Conservation (phyloP, 2,329 filamentous ascomycete genomes). For the Colletotrichum higginsianum region DNA sequence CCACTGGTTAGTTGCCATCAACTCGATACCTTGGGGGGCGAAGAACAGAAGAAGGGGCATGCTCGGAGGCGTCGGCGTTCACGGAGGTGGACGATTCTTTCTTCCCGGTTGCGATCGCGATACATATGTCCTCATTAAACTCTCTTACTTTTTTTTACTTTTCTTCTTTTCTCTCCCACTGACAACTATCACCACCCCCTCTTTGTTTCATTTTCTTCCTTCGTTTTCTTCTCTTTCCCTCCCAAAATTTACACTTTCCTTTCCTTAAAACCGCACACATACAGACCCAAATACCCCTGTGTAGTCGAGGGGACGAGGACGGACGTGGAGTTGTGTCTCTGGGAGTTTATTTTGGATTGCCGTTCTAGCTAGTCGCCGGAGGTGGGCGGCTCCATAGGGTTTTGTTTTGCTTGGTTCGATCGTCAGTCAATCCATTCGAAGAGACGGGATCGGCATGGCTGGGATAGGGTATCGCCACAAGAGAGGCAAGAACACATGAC, state of each 20-base stretch:
- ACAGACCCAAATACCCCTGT: not conserved
- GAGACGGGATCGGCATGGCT: not conserved
- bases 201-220: not conserved
- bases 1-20: not conserved
- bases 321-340: not conserved
- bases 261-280: not conserved
- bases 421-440: too few relatives aligned
- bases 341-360: not conserved
- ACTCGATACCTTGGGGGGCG: conserved; percentile 28
- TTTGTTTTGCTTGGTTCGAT: too few relatives aligned
- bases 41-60: conserved; percentile 8
- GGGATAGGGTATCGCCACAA: not conserved
- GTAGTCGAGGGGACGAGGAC: too few relatives aligned
- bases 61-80: conserved; percentile 19
- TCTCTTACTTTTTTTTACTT: not conserved
- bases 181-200: too few relatives aligned
- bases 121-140: not conserved
- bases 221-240: not conserved
- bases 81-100: not conserved
- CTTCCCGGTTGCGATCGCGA: not conserved
- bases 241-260: not conserved
- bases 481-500: not conserved
- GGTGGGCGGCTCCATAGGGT: not conserved
- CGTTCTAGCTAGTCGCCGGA: not conserved
- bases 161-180: not conserved